Evolutionary conservation across 768 basidiomycete genomes (phyloP), one percentile per base, ranked within the genome.

Genomic region (Leucosporidium creatinivorum): DNA sequence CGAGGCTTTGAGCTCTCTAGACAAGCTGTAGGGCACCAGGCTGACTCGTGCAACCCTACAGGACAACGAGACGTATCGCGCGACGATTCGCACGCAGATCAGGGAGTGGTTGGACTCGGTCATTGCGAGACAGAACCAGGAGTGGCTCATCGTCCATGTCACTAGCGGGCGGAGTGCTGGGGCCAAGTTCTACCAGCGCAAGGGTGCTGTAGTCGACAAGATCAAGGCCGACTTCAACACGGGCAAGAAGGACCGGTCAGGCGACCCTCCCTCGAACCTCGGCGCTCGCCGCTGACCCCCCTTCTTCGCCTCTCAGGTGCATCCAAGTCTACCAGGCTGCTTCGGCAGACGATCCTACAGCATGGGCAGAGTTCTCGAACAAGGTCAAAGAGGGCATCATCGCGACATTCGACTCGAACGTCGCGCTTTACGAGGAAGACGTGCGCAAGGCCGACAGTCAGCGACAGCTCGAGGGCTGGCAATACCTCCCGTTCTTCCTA

Each of bases 401-500:
- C n/a, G 81, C 82, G 55, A 87, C 92, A 1, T 93, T 98, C 72
- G 91, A 97, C 74, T 78, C 81, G 23, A 86, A 88, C 2, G 82
- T 98, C 50, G 79, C 83, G 15, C 85, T 86, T 66, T 83, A 91
- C 21, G 91, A 93, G 75, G 96, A 98, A 55, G 93, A 96, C 69
- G 88, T 97, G 4, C 87, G 83, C 73, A 85, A 91, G 48, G 91
- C 89, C 0, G 94, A 99, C 75, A 83, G 85, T 58, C 91, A 97
- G 78, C 83, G 90, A 63, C 84, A 88, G 73, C 89, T 93, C 85
- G 91, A 92, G 1, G 94, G 96, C 13, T 99, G 96, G 96, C 96
- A 96, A 76, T 99, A 96, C 76, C 93, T 93, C 77, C 93, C 89
- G 0, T 98, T 93, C 81, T 97, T 97, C 78, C 85, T 93, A 60